These are phyloP conservation scores for Colletotrichum magnum DNA, from an alignment of 2,329 filamentous ascomycete species.

Conservation along the genomic window DNA sequence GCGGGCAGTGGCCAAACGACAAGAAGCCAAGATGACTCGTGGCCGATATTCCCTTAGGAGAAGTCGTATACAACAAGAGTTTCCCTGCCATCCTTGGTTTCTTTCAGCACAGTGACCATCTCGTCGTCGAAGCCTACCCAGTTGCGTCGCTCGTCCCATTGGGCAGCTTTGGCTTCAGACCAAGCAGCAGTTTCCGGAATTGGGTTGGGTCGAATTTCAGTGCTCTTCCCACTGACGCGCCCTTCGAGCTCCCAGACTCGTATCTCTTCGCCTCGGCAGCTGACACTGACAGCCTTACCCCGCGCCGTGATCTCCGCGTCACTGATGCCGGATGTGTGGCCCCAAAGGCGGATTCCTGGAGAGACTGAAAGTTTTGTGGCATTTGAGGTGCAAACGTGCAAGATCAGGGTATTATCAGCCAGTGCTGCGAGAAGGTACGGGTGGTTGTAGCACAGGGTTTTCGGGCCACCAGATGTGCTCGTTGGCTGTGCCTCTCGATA, in stretches of 20 bases:
- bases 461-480: conserved; percentile 62
- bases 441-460: conserved; percentile 78
- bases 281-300: conserved; percentile 93
- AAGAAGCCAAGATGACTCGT: neutral
- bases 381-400: conserved; percentile 85
- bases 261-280: conserved; percentile 81
- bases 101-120: conserved; percentile 88
- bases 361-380: conserved; percentile 77
- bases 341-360: conserved; percentile 84
- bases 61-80: conserved; percentile 91
- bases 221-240: conserved; percentile 64
- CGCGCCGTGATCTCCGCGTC: conserved; percentile 87
- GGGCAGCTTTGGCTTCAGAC: conserved; percentile 30
- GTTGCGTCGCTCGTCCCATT: conserved; percentile 64
- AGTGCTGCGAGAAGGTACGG: conserved; percentile 89
- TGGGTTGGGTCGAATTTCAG: conserved; percentile 63
- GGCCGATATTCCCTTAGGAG: conserved; percentile 60
- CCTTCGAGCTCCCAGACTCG: conserved; percentile 93
- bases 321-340: conserved; percentile 91
- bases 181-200: conserved; percentile 11
- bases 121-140: conserved; percentile 94
- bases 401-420: conserved; percentile 87
- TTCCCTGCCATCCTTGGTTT: conserved; percentile 76
- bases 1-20: neutral
- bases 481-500: conserved; percentile 32